Base-by-base conservation (phyloP, 129 eudicot species). In the Ambrosia artemisiifolia region DNA sequence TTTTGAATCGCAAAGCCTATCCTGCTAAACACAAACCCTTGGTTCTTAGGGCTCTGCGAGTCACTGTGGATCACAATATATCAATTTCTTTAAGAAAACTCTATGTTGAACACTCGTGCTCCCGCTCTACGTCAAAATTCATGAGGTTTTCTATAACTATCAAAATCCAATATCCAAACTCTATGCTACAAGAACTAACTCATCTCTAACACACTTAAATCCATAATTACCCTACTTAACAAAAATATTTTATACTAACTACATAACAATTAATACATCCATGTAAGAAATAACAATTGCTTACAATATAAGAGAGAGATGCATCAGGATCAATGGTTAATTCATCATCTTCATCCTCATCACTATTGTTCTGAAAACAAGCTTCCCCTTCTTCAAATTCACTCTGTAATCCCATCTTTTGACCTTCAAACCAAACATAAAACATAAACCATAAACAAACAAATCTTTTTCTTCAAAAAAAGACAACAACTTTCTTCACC, bases 381-480 rank as follows among this genome's bases (percentile, higher is more conserved):
- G 96, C 97, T 79, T 92, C 97, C 42, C 89, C 93, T 84, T 88
- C 97, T 81, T 91, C 97, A 63, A 88, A 74, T 20, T 91, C 97
- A 55, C 76, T 82, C 63, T 84, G 90, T 67, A 83, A 54, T 35
- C 86, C 95, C 63, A 82, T 88, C 88, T 84, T 88, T 44, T 70
- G 82, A 77, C 79, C 84, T 38, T 54, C 81, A 80, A 70, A 66
- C 65, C 92, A 78, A 79, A 80, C 88, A 79, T 84, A 88, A 78
- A 79, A 80, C 88, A 79, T 84, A 88, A 67, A 84, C 86, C 96
- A 86, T 92, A 72, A 74, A 78, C 75, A 72, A 55, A 54, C 7
- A 70, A 70, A 75, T 2, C n/a, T 11, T 47, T 48, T 53, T 68
- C 53, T 70, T 53, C 48, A 65, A 28, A 69, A 35, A 68, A 36